Conservation (phyloP, 208 protist species). For the Crithidia acanthocephali region DNA sequence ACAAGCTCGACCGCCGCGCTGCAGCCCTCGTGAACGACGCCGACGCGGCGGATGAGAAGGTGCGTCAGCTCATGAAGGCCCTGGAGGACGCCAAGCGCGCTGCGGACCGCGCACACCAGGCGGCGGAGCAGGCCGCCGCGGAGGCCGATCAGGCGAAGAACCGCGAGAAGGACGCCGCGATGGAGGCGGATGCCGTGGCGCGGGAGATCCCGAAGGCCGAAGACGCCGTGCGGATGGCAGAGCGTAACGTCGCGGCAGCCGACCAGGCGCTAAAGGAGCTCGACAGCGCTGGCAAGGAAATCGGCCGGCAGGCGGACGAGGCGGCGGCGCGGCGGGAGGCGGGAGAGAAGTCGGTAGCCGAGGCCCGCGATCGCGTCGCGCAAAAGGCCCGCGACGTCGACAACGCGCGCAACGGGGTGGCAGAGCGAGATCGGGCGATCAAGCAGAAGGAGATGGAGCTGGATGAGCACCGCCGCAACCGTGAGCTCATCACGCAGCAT, state of each 20-base stretch:
- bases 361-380: slow-evolving; percentile 61
- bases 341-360: slow-evolving; percentile 66
- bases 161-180: slow-evolving; percentile 64
- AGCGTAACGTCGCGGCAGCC: slow-evolving; percentile 64
- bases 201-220: slow-evolving; percentile 80
- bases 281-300: slow-evolving; percentile 81
- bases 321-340: slow-evolving; percentile 76
- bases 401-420: slow-evolving; percentile 53
- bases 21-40: slow-evolving; percentile 63
- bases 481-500: slow-evolving; percentile 86
- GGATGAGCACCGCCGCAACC: slow-evolving; percentile 78
- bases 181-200: slow-evolving; percentile 71
- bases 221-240: slow-evolving; percentile 76
- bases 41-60: slow-evolving; percentile 81
- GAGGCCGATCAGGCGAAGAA: slow-evolving; percentile 77
- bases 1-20: slow-evolving; percentile 79
- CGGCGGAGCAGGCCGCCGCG: slow-evolving; percentile 63
- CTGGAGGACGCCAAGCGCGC: slow-evolving; percentile 84
- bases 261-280: slow-evolving; percentile 81
- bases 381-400: slow-evolving; percentile 70
- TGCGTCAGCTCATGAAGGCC: slow-evolving; percentile 85
- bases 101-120: slow-evolving; percentile 72
- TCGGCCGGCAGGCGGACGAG: slow-evolving; percentile 85
- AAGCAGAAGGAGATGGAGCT: slow-evolving; percentile 82
- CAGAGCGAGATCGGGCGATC: slow-evolving; percentile 72